These are phyloP conservation scores for Immersiella caudata DNA, from an alignment of 495 filamentous ascomycete species.

Conservation along the genomic window DNA sequence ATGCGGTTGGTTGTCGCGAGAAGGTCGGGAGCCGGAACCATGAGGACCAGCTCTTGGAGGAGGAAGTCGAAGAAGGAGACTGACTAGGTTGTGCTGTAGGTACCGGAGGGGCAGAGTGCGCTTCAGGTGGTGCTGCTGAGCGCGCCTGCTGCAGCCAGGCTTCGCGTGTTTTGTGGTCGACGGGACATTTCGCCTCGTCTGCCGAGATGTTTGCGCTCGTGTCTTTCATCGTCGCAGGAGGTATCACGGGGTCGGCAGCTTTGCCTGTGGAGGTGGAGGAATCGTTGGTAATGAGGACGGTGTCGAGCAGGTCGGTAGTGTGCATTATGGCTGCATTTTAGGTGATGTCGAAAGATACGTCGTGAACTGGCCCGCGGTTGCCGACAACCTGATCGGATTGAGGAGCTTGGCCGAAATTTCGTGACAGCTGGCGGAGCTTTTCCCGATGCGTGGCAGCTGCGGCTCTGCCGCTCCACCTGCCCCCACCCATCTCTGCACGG, in stretches of 20 bases:
- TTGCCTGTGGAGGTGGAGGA: slow-evolving; percentile 9
- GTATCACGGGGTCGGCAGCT: not conserved
- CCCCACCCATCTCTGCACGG: too few species aligned
- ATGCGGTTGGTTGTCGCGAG: slow-evolving; percentile 32
- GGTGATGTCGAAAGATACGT: not conserved
- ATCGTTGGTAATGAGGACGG: slow-evolving; percentile 38
- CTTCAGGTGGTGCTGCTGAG: slow-evolving; percentile 24
- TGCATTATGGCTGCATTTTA: slow-evolving; percentile 37
- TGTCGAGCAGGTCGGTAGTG: slow-evolving; percentile 35
- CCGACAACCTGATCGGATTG: not conserved
- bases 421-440: not conserved
- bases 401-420: not conserved
- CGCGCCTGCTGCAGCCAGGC: slow-evolving; percentile 68
- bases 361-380: not conserved
- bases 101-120: slow-evolving; percentile 5
- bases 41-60: slow-evolving; percentile 28
- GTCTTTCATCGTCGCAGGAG: slow-evolving; percentile 17
- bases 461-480: too few species aligned
- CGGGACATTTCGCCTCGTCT: slow-evolving; percentile 66
- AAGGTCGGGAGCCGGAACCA: slow-evolving; percentile 30
- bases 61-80: not conserved
- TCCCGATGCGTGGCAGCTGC: not conserved
- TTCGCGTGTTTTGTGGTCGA: slow-evolving; percentile 83
- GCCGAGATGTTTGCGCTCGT: slow-evolving; percentile 17
- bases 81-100: not conserved